Evolutionary conservation across 129 eudicot species (phyloP), one percentile per base, ranked within the genome.

Genomic region (Gnaphalium uliginosum): DNA sequence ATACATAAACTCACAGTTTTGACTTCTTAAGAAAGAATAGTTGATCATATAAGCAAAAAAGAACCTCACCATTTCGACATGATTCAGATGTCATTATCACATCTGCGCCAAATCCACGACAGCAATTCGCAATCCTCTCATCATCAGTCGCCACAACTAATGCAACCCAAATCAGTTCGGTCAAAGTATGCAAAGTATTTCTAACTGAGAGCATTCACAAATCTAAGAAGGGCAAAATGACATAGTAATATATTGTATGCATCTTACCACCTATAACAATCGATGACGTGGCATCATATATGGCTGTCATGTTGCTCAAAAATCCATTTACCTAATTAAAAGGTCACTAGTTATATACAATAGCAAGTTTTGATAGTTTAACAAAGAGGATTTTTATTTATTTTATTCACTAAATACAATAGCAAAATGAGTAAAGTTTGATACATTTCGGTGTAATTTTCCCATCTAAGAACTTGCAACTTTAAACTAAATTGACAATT

Each of bases 61-160:
- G 50, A 68, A 15, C 15, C 59, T 59, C 15, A 90, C 98, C 98
- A 83, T 93, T 93, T 68, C 79, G 76, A 71, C 98, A 93, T 35
- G 93, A 85, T 83, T 88, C 89, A 8, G 96, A 90, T 68, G 96
- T 93, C 92, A 93, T 93, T 60, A 93, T 78, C 65, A 93, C 98
- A 69, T 88, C 91, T 35, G 98, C 98, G 14, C 98, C 98, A 82
- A 93, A 93, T 78, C 89, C 91, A 41, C 83, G 88, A 76, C 98
- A 92, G 22, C 82, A 78, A 43, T 70, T 60, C 18, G 82, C 82
- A 78, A 78, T 78, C 76, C 70, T 63, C n/a, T 78, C 76, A 22
- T 78, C 76, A 48, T 78, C 76, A 10, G 76, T 69, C 27, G 71
- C 76, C 70, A 78, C 82, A 19, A 77, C 81, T 77, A 24, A 30